Percentiles rank a stretch among this genome's conserved stretches.
phyloP scores from a whole-genome alignment of 2,329 filamentous ascomycete genomes.

The Trichoderma hamatum region DNA sequence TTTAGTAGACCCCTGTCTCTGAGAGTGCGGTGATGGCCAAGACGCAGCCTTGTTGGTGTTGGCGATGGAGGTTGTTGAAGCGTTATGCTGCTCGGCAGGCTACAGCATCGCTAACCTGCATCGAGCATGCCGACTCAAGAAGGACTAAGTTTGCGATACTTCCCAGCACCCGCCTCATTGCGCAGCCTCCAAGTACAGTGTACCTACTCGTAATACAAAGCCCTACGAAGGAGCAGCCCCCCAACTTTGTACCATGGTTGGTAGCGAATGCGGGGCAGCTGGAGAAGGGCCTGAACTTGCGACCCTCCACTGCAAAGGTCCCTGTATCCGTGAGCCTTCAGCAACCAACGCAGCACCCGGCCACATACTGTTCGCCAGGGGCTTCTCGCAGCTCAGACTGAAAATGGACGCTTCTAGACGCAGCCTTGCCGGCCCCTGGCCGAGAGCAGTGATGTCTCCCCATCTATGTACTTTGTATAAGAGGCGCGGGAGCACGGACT shows the following conservation, averaged over 20 bases:
- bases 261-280: constrained; percentile 17
- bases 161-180: not conserved
- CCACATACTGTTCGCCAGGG: not conserved
- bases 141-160: not conserved
- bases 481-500: not conserved
- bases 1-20: not conserved
- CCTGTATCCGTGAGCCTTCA: constrained; percentile 1
- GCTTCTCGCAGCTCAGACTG: not conserved
- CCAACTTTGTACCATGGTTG: not conserved
- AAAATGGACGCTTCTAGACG: constrained; percentile 1
- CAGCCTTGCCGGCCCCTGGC: not conserved
- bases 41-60: not conserved
- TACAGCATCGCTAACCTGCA: not conserved
- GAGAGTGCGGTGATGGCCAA: not conserved
- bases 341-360: not conserved
- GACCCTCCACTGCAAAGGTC: constrained; percentile 1
- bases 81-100: not conserved
- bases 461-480: not conserved
- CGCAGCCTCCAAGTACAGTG: not conserved
- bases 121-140: not conserved
- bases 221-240: not conserved
- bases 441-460: not conserved
- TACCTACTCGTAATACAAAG: not conserved
- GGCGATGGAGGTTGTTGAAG: constrained; percentile 2
- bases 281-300: not conserved